phyloP scores from a whole-genome alignment of 768 basidiomycete genomes.

The Fistulinella prunicolor region DNA sequence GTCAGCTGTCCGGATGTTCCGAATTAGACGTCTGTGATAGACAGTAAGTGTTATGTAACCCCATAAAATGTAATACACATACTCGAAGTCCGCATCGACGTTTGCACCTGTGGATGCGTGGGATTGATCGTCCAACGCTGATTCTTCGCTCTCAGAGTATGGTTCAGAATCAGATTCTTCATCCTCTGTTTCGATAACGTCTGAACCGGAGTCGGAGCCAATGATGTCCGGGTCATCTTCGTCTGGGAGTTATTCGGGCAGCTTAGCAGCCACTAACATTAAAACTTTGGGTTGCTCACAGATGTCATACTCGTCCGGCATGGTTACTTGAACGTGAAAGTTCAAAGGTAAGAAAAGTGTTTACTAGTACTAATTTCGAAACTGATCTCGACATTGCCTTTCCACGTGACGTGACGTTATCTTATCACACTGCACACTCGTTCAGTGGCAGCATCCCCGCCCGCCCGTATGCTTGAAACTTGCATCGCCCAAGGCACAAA shows the following conservation, averaged over 20 bases:
- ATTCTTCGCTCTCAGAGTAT: conserved; percentile 12
- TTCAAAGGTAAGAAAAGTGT: no score
- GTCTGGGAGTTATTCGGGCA: conserved; percentile 19
- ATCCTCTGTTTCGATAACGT: neutral
- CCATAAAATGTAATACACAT: neutral
- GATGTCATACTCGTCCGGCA: conserved; percentile 12
- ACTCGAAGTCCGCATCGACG: conserved; percentile 24
- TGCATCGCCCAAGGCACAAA: no score
- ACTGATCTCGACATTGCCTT: no score
- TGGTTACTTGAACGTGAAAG: conserved; percentile 2
- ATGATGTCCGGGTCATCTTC: conserved; percentile 3
- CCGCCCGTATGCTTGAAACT: no score
- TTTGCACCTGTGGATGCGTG: conserved; percentile 4
- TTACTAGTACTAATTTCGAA: no score
- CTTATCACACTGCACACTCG: no score
- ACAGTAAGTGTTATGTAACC: neutral
- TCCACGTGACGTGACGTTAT: no score
- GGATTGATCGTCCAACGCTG: conserved; percentile 1
- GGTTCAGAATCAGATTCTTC: conserved; percentile 9
- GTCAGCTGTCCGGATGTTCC: conserved; percentile 57
- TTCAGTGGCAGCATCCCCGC: no score
- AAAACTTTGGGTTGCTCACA: conserved; percentile 26
- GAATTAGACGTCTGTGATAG: conserved; percentile 57
- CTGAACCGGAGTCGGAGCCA: conserved; percentile 9
- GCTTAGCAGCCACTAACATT: conserved; percentile 62